phyloP scores from a whole-genome alignment of 192 early-diverging fungal species.

The Martensiomyces pterosporus region DNA sequence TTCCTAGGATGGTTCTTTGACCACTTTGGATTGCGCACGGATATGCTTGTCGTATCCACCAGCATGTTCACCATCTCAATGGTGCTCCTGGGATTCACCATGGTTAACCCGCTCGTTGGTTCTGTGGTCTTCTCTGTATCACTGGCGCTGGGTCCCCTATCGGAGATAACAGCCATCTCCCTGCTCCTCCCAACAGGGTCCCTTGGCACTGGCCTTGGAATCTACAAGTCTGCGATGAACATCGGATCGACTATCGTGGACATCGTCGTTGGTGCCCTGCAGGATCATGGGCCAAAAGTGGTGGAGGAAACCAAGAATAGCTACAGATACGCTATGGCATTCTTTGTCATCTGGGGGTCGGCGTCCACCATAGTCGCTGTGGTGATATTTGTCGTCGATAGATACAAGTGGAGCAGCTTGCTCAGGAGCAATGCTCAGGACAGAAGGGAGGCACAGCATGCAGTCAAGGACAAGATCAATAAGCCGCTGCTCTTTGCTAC shows the following conservation, averaged over 20 bases:
- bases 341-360: slow-evolving; percentile 47
- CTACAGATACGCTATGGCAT: slow-evolving; percentile 51
- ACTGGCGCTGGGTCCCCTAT: slow-evolving; percentile 57
- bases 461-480: slow-evolving; percentile 35
- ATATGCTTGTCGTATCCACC: slow-evolving; percentile 35
- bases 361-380: slow-evolving; percentile 33
- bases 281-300: slow-evolving; percentile 45
- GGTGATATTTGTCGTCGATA: slow-evolving; percentile 34
- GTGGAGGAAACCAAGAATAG: slow-evolving; percentile 34
- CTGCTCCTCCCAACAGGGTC: slow-evolving; percentile 56
- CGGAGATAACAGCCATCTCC: slow-evolving; percentile 58
- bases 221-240: slow-evolving; percentile 63
- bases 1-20: slow-evolving; percentile 70
- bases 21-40: slow-evolving; percentile 57
- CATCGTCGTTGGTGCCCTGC: slow-evolving; percentile 57
- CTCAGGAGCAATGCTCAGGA: slow-evolving; percentile 20
- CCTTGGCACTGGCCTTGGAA: slow-evolving; percentile 57
- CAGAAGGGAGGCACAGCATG: slow-evolving; percentile 26
- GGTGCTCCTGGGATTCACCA: slow-evolving; percentile 55
- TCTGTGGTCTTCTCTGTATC: slow-evolving; percentile 56
- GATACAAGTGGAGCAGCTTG: slow-evolving; percentile 33
- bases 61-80: slow-evolving; percentile 36
- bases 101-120: slow-evolving; percentile 52
- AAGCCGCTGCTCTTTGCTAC: slow-evolving; percentile 28
- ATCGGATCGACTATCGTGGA: slow-evolving; percentile 59